These are phyloP conservation scores for Massariosphaeria phaeospora DNA, from an alignment of 495 filamentous ascomycete genomes.

Conservation along the genomic window DNA sequence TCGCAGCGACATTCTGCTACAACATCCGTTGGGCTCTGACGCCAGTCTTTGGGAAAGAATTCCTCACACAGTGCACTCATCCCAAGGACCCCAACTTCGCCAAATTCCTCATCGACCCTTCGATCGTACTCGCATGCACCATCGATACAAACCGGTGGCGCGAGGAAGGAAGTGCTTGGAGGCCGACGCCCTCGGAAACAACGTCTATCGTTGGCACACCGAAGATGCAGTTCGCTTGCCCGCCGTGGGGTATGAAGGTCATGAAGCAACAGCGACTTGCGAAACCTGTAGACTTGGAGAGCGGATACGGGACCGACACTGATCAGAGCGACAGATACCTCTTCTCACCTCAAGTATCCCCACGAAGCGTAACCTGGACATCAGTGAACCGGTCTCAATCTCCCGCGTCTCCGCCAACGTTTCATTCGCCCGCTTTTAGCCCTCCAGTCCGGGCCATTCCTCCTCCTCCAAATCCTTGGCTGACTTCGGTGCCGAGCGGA, in stretches of 20 bases:
- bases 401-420: constrained; percentile 4
- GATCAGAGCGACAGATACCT: constrained; percentile 25
- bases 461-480: background rate
- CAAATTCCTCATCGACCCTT: constrained; percentile 62
- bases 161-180: constrained; percentile 2
- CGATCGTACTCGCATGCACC: constrained; percentile 54
- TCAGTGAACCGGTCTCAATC: constrained; percentile 27
- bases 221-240: background rate
- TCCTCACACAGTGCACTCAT: constrained; percentile 65
- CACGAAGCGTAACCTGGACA: constrained; percentile 22
- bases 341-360: constrained; percentile 30
- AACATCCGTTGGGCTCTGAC: constrained; percentile 77
- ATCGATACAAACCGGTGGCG: constrained; percentile 45
- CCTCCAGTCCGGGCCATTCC: background rate
- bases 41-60: constrained; percentile 79
- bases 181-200: background rate
- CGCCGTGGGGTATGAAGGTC: constrained; percentile 12
- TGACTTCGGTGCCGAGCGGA: constrained; percentile 8
- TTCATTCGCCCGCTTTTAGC: background rate
- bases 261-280: constrained; percentile 1
- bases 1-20: constrained; percentile 84
- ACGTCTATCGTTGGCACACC: background rate
- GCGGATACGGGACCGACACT: constrained; percentile 30
- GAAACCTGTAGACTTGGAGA: constrained; percentile 22
- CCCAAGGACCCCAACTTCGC: constrained; percentile 53